phyloP scores from a whole-genome alignment of 2,329 filamentous ascomycete species.

The Diaporthe sp. region DNA sequence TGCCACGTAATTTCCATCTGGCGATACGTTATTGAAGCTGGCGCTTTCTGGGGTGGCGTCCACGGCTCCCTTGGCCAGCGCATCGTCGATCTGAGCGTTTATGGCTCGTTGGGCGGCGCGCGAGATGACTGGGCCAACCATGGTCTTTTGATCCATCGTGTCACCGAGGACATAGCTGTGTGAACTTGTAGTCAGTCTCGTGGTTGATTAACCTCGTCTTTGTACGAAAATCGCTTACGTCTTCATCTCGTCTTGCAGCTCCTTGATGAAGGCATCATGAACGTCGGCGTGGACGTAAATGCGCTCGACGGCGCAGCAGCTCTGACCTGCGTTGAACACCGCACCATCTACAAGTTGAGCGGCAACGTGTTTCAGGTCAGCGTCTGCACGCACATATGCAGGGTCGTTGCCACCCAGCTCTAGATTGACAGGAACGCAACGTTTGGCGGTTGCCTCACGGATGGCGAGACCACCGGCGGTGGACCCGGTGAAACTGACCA shows the following conservation, averaged over 20 bases:
- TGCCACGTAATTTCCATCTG: neutral
- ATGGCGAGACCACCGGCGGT: neutral
- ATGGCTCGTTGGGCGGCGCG: neutral
- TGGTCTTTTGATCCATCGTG: neutral
- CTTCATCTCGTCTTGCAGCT: neutral
- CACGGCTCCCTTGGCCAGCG: neutral
- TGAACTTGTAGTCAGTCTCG: neutral
- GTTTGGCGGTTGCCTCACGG: neutral
- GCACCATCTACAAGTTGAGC: neutral
- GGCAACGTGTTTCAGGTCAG: neutral
- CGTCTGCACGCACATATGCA: neutral
- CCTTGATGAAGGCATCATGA: neutral
- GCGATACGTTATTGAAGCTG: neutral
- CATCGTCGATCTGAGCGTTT: neutral
- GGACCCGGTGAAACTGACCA: neutral
- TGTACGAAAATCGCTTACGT: neutral
- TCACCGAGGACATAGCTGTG: neutral
- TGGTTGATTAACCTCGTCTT: accelerated
- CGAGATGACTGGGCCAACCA: neutral
- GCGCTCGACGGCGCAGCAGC: neutral
- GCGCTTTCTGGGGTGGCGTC: neutral
- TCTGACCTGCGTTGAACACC: neutral
- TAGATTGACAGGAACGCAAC: neutral
- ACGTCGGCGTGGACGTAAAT: neutral
- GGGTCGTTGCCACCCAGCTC: neutral